Conservation (phyloP, 2,329 filamentous ascomycete species). For the Amphichorda felina region DNA sequence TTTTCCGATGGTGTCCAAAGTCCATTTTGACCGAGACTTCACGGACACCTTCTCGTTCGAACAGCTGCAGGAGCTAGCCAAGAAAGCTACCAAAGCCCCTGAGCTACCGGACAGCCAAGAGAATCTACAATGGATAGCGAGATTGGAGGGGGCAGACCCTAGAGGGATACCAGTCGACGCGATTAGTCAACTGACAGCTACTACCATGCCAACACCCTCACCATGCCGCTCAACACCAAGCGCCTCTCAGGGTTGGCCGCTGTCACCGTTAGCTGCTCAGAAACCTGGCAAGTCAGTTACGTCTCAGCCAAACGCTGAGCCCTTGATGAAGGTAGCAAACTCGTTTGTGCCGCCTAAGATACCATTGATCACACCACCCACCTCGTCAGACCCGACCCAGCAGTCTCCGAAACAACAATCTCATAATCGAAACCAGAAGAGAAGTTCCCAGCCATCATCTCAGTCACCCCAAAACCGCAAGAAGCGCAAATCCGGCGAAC, state of each 20-base stretch:
- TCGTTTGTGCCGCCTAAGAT: neutral
- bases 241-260: neutral
- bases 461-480: neutral
- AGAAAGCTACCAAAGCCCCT: slow-evolving; percentile 37
- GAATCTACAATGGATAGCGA: slow-evolving; percentile 46
- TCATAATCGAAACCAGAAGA: neutral
- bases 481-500: neutral
- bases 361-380: neutral
- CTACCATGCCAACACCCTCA: slow-evolving; percentile 22
- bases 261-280: neutral
- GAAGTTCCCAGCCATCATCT: neutral
- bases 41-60: slow-evolving; percentile 56
- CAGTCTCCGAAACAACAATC: neutral
- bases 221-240: slow-evolving; percentile 12
- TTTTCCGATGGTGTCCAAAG: slow-evolving; percentile 64
- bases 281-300: neutral
- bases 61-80: slow-evolving; percentile 57
- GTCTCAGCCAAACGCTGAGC: neutral
- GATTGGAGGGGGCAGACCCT: slow-evolving; percentile 43
- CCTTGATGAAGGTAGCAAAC: neutral
- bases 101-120: slow-evolving; percentile 46
- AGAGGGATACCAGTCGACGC: slow-evolving; percentile 27
- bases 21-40: slow-evolving; percentile 65
- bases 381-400: neutral
- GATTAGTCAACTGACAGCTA: slow-evolving; percentile 30